These are phyloP conservation scores for Lactarius evosmus DNA, from an alignment of 768 basidiomycete genomes.

Conservation along the genomic window DNA sequence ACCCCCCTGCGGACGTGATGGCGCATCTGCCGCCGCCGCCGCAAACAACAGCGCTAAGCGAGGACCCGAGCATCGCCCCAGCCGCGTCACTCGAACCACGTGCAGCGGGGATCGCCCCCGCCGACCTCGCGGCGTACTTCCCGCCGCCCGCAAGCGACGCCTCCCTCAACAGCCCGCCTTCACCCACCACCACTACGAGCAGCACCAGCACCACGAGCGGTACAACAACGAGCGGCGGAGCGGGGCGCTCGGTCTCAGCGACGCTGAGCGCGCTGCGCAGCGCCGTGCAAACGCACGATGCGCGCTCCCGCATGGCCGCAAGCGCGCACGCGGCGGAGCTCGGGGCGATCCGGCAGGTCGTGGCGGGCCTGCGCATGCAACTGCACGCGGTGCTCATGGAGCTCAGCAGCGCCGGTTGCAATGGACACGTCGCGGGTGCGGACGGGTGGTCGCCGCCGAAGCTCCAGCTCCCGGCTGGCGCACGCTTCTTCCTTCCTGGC, in stretches of 20 bases:
- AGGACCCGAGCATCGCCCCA: constrained; percentile 8
- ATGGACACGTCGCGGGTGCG: background rate
- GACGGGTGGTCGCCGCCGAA: constrained; percentile 5
- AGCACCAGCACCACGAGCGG: too few relatives aligned
- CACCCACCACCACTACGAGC: background rate
- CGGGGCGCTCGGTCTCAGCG: constrained; percentile 8
- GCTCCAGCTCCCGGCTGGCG: background rate
- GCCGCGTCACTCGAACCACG: background rate
- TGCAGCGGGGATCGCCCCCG: background rate
- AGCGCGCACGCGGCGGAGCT: constrained; percentile 26
- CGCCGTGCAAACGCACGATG: constrained; percentile 26
- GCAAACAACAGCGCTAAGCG: background rate
- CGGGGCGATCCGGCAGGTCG: constrained; percentile 26
- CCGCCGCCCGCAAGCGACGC: constrained; percentile 17
- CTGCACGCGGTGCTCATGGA: constrained; percentile 28
- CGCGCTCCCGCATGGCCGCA: constrained; percentile 23
- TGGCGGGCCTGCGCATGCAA: constrained; percentile 27
- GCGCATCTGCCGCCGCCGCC: background rate
- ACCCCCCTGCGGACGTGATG: constrained; percentile 13
- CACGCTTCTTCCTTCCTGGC: constrained; percentile 11
- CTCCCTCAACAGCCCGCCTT: background rate
- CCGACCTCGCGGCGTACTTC: constrained; percentile 28
- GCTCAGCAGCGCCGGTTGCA: constrained; percentile 7
- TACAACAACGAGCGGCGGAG: background rate
- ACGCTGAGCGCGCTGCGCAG: constrained; percentile 18